Base-by-base conservation (phyloP, 2,329 filamentous ascomycete genomes). In the Cadophora sp. region DNA sequence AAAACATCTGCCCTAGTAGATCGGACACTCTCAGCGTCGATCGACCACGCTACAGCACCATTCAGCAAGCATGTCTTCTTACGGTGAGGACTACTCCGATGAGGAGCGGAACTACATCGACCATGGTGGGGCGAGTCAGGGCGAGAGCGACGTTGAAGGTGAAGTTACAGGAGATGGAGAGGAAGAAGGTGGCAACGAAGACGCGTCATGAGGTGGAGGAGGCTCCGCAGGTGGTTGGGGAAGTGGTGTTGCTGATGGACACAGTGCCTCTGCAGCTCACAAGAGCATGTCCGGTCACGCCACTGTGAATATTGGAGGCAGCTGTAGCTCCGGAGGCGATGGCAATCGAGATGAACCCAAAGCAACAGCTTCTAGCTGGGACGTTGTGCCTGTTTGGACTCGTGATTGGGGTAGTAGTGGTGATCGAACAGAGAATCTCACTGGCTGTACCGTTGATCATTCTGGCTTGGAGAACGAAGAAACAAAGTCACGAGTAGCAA, bases 141-240 rank as follows among this genome's bases (percentile, higher is more conserved):
- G 43, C 40, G 59, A 62, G 40, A 62, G 59, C 40, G 43, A 50
- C 29, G 12, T 46, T 16, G 59, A 62, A 40, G 26, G 16, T 29
- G 27, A 26, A 16, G 4, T 11, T 29, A 9, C n/a, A 24, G 34
- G 34, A n/a, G 40, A 22, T 31, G 22, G 37, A 43, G 31, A 22
- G 1, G 31, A 3, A 19, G 34, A 19, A 11, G 6, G 22, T 19
- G 12, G 31, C 4, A 16, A 1, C 7, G 2, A 14, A 7, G 12
- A 12, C 2, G 22, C 12, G 5, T 26, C 22, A 22, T n/a, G 31
- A 59, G 16, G n/a, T 11, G 12, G 31, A 26, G 31, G 22, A 4
- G 1, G 11, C 11, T 4, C 43, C 22, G 12, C 19, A 22, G n/a
- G n/a, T 22, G n/a, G 19, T 8, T 26, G 31, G 27, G 7, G 26